Evolutionary conservation across 306 rosid genomes (phyloP).

Genomic region (Phaseolus lunatus): DNA sequence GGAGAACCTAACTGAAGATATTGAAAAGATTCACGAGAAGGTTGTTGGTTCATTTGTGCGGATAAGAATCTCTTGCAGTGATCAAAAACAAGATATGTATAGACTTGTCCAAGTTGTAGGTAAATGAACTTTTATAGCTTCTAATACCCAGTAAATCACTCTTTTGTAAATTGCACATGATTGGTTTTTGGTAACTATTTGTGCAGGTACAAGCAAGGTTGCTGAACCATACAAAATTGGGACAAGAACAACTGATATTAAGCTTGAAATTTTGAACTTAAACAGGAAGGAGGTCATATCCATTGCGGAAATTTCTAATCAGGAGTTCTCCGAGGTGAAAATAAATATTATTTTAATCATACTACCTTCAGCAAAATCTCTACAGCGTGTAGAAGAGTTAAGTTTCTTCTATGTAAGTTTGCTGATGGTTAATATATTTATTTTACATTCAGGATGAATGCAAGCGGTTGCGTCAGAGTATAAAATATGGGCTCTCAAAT

Average conservation of each 20-base stretch:
- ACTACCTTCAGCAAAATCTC: constrained; percentile 13
- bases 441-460: constrained; percentile 81
- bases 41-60: constrained; percentile 93
- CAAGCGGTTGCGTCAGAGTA: constrained; percentile 75
- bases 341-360: constrained; percentile 30
- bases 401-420: constrained; percentile 18
- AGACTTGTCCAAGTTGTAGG: constrained; percentile 98
- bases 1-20: constrained; percentile 68
- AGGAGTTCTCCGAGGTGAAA: constrained; percentile 85
- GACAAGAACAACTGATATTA: constrained; percentile 64
- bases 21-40: constrained; percentile 68
- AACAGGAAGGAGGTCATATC: constrained; percentile 80
- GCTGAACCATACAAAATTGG: constrained; percentile 75
- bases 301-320: constrained; percentile 80
- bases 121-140: constrained; percentile 45
- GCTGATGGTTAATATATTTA: constrained; percentile 45
- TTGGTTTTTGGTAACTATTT: constrained; percentile 43
- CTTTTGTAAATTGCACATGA: constrained; percentile 7
- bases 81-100: constrained; percentile 81
- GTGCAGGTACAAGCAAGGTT: constrained; percentile 82
- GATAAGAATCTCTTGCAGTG: constrained; percentile 70
- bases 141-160: constrained; percentile 29
- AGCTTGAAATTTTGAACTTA: constrained; percentile 88
- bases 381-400: constrained; percentile 18
- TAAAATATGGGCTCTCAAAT: constrained; percentile 79